Evolutionary conservation across 176 grass and related monocot genomes (phyloP).

Genomic region (Luzula sylvatica): DNA sequence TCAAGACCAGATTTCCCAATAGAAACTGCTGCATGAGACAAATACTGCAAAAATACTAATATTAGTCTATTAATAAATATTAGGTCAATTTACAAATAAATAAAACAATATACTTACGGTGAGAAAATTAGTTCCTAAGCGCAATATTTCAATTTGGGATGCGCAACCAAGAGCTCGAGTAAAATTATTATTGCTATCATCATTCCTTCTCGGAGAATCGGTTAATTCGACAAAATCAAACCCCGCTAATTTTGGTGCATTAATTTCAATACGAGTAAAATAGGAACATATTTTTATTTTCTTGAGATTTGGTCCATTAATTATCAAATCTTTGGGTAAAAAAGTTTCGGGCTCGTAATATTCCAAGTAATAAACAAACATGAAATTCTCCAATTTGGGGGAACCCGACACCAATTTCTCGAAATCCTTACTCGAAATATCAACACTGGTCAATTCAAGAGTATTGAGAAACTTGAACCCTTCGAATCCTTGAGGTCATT

Average conservation of each 20-base stretch:
- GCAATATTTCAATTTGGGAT: background rate
- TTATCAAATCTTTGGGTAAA: background rate
- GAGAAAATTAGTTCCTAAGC: background rate
- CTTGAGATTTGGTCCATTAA: background rate
- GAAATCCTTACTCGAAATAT: background rate
- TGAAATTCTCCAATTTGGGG: background rate
- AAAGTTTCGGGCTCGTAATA: too few relatives aligned
- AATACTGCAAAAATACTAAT: background rate
- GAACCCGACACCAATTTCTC: background rate
- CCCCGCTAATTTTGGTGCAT: background rate
- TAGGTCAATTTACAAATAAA: background rate
- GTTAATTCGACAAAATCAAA: background rate
- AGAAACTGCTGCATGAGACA: background rate
- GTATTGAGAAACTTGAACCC: background rate
- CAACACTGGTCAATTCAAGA: background rate
- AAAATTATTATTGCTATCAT: too few relatives aligned
- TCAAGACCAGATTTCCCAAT: too few relatives aligned
- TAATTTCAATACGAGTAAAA: background rate
- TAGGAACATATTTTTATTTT: background rate
- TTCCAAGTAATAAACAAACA: too few relatives aligned
- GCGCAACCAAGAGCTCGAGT: background rate
- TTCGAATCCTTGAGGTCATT: background rate
- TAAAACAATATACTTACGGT: background rate
- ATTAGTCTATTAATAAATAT: too few relatives aligned
- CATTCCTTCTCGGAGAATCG: too few relatives aligned